Percentiles rank a stretch among this genome's conserved stretches.
Evolutionary conservation across 495 filamentous ascomycete genomes (phyloP).

Genomic region (Opeltia flavorubescens): DNA sequence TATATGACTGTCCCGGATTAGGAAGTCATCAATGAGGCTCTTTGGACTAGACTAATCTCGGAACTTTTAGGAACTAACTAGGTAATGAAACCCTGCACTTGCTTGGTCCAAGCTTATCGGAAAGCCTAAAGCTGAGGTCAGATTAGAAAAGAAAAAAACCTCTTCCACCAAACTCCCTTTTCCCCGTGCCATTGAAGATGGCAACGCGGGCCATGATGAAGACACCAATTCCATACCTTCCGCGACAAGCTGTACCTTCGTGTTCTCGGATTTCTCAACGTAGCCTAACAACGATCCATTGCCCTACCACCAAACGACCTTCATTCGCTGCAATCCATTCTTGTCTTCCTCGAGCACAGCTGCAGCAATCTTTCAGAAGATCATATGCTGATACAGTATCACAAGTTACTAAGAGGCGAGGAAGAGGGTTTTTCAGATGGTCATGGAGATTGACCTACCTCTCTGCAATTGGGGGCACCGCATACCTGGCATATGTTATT

Average conservation of each 20-base stretch:
- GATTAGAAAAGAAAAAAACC: not conserved
- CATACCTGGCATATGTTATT: constrained; percentile 63
- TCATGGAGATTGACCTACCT: constrained; percentile 68
- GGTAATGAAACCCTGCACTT: not conserved
- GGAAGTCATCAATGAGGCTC: too few species aligned
- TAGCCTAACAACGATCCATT: constrained; percentile 7
- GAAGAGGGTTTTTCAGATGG: constrained; percentile 39
- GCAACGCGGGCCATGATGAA: not conserved
- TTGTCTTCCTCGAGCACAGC: constrained; percentile 1
- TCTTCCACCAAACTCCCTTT: not conserved
- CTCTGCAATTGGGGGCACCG: constrained; percentile 49
- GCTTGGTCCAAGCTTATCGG: not conserved
- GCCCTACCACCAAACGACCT: not conserved
- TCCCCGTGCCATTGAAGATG: not conserved
- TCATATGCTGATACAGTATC: constrained; percentile 17
- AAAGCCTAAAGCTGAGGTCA: not conserved
- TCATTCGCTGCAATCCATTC: constrained; percentile 10
- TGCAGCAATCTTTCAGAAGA: constrained; percentile 11
- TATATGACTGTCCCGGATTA: too few species aligned
- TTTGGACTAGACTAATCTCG: too few species aligned
- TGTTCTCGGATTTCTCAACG: constrained; percentile 3
- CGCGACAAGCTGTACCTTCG: not conserved
- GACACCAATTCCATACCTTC: not conserved
- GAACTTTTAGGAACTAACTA: too few species aligned
- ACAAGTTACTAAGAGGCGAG: constrained; percentile 20